Percentiles rank a stretch among this genome's conserved stretches.
These are phyloP conservation scores for Nannizzia gypsea DNA, from an alignment of 2,329 filamentous ascomycete species.

Conservation along the genomic window DNA sequence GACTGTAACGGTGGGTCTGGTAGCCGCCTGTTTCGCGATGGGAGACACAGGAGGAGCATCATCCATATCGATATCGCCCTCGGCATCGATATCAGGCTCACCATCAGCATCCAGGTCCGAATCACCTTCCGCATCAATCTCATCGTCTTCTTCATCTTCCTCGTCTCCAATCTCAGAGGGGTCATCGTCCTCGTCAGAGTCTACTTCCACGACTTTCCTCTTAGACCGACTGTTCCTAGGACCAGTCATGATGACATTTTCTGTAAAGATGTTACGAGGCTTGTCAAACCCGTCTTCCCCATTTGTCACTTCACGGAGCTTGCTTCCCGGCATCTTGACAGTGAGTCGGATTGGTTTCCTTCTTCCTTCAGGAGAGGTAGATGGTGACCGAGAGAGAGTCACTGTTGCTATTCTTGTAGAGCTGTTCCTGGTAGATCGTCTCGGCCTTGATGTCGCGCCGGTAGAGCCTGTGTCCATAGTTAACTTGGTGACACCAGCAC, in stretches of 20 bases:
- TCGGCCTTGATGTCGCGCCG: conserved; percentile 28
- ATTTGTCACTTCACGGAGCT: conserved; percentile 38
- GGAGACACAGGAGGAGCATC: conserved; percentile 32
- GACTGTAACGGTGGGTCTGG: conserved; percentile 28
- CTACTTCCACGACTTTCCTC: conserved; percentile 34
- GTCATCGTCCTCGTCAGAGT: conserved; percentile 37
- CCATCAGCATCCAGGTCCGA: conserved; percentile 22
- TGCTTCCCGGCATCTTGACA: conserved; percentile 40
- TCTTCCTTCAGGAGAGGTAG: conserved; percentile 25
- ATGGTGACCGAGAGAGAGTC: conserved; percentile 27
- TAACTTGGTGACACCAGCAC: conserved; percentile 19
- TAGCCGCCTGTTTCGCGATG: conserved; percentile 24
- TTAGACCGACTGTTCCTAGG: conserved; percentile 36
- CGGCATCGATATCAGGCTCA: conserved; percentile 20
- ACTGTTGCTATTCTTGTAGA: conserved; percentile 21
- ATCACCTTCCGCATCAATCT: conserved; percentile 24
- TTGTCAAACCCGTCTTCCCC: conserved; percentile 18
- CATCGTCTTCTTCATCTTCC: conserved; percentile 33
- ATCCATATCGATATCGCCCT: conserved; percentile 35
- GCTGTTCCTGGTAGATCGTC: conserved; percentile 25
- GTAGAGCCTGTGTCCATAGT: conserved; percentile 20
- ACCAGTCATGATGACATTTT: conserved; percentile 35
- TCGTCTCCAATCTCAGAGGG: conserved; percentile 33
- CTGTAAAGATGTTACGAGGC: conserved; percentile 34
- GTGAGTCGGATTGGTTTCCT: conserved; percentile 36